Evolutionary conservation across 768 basidiomycete genomes (phyloP).

Genomic region (Sporobolomyces pararoseus): DNA sequence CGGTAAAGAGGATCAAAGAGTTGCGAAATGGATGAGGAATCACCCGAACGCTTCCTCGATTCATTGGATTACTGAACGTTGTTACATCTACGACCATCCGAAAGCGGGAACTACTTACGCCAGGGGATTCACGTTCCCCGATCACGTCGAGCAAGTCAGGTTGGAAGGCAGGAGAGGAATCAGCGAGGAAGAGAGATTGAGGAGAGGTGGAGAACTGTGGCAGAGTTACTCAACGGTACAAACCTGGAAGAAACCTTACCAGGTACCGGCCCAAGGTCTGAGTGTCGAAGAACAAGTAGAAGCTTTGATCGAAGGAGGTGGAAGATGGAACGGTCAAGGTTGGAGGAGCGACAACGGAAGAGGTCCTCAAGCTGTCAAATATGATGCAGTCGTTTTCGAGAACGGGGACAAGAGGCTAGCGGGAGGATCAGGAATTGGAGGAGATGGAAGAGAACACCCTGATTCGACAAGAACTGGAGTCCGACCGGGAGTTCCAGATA

Average conservation of each 20-base stretch:
- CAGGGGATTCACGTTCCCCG: slow-evolving; percentile 92
- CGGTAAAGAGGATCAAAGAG: slow-evolving; percentile 90
- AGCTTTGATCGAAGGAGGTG: slow-evolving; percentile 77
- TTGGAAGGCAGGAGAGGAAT: slow-evolving; percentile 50
- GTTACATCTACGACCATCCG: slow-evolving; percentile 98
- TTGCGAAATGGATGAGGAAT: slow-evolving; percentile 81
- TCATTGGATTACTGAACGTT: slow-evolving; percentile 85
- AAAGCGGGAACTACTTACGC: slow-evolving; percentile 88
- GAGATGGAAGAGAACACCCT: not conserved
- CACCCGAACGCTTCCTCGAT: slow-evolving; percentile 71
- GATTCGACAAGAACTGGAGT: slow-evolving; percentile 17
- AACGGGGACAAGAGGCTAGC: slow-evolving; percentile 50
- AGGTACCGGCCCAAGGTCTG: slow-evolving; percentile 64
- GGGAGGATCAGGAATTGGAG: not conserved
- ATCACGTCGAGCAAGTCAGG: slow-evolving; percentile 69
- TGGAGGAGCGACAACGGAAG: slow-evolving; percentile 32
- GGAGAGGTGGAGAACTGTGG: slow-evolving; percentile 48
- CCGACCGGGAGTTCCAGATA: slow-evolving; percentile 32
- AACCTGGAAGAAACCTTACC: slow-evolving; percentile 73
- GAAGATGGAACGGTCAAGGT: slow-evolving; percentile 39
- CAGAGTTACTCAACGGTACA: slow-evolving; percentile 78
- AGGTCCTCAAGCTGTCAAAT: slow-evolving; percentile 29
- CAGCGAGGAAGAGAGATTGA: slow-evolving; percentile 45
- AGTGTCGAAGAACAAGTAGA: slow-evolving; percentile 71
- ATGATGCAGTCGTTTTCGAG: slow-evolving; percentile 51